A percentile compares a stretch with the other conserved stretches of the same genome.
phyloP scores from a whole-genome alignment of 2,329 filamentous ascomycete genomes.

The Xylariaceae sp. region DNA sequence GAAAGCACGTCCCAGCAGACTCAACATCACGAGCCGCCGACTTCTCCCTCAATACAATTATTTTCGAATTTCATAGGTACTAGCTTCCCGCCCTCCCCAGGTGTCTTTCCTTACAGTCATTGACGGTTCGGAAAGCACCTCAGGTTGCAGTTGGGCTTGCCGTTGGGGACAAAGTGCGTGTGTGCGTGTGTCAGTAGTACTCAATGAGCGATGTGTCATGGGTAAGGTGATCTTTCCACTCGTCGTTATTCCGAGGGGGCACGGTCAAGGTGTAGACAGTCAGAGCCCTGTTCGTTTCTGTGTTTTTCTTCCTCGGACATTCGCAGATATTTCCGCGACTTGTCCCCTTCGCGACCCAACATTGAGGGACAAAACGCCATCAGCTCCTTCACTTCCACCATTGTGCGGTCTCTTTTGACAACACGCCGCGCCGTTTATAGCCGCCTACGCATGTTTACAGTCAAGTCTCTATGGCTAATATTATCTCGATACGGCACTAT shows the following conservation, averaged over 20 bases:
- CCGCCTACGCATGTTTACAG: constrained; percentile 18
- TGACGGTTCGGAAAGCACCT: constrained; percentile 8
- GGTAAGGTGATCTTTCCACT: constrained; percentile 23
- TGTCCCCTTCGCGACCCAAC: not conserved
- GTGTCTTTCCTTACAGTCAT: constrained; percentile 7
- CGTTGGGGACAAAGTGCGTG: constrained; percentile 7
- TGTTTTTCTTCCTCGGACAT: not conserved
- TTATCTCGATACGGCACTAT: constrained; percentile 24
- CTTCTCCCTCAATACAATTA: constrained; percentile 2
- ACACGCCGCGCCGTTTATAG: constrained; percentile 21
- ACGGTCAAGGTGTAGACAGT: not conserved
- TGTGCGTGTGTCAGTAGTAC: constrained; percentile 15
- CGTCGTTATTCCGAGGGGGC: too few relatives aligned
- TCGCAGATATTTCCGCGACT: constrained; percentile 2
- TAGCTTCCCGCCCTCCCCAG: not conserved
- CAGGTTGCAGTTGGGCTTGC: constrained; percentile 23
- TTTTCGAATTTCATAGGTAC: not conserved
- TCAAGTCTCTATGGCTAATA: constrained; percentile 32
- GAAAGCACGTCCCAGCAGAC: constrained; percentile 15
- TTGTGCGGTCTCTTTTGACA: constrained; percentile 1
- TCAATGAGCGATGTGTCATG: constrained; percentile 30
- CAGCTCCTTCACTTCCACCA: not conserved
- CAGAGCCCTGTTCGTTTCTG: not conserved
- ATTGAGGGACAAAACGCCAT: constrained; percentile 1
- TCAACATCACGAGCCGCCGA: constrained; percentile 1